Evolutionary conservation across 306 rosid species (phyloP), one percentile per base, ranked within the genome.

Genomic region (Ochetophila trinervis): DNA sequence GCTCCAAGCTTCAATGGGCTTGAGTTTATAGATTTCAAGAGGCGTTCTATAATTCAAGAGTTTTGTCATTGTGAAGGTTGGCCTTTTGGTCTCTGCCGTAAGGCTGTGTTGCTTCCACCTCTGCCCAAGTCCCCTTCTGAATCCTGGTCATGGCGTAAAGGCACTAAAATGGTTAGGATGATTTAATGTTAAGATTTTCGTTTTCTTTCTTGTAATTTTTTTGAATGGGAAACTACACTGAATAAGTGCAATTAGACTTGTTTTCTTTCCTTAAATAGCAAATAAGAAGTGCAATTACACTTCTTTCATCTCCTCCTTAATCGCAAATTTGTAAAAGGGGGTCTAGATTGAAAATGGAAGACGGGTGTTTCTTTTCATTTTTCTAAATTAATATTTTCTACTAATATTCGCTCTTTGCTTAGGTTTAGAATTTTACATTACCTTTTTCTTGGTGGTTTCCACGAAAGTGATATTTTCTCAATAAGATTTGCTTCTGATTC

Each of bases 21-120:
- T 72, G 94, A 87, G 10, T 65, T 84, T 35, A 74, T 59, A 11
- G 82, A 71, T 30, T 72, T 70, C 61, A 76, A 81, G 84, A 78
- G 71, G 87, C 85, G 83, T 12, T 83, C 95, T 0, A 81, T 80
- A 72, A 78, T 93, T 76, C 89, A 63, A 65, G 90, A 93, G 76
- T 62, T 88, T 8, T 78, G 88, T 62, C 99, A 90, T 21, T 93
- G 97, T 70, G 78, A 90, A 48, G 99, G 99, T 3, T 93, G 99
- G 99, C 97, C 99, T 1, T 93, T 93, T 42, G 99, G 97, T 24
- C 83, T 93, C 35, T 86, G 91, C 65, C 82, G 96, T 35, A 90
- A 69, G 80, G 94, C 91, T 51, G 69, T 86, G 70, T 80, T 93
- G n/a, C 96, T 93, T 73, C 97, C 97, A 34, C 99, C 96, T n/a